Evolutionary conservation across 176 grass and related monocot genomes (phyloP).

Genomic region (barley (Hordeum vulgare)): MorexV3_pseudomolecules_assembly NC_058524.1:604431196-604431695

Average conservation of each 20-base stretch:
- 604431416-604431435: neutral
- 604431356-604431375: neutral
- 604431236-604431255: neutral
- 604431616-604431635: neutral
- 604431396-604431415: neutral
- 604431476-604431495: neutral
- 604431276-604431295: constrained; percentile 3
- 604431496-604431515: constrained; percentile 2
- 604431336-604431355: neutral
- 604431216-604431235: neutral
- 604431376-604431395: neutral
- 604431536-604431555: constrained; percentile 1
- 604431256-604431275: neutral
- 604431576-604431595: constrained; percentile 8
- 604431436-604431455: neutral
- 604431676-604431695: constrained; percentile 77
- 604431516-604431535: neutral
- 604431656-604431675: constrained; percentile 45
- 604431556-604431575: neutral
- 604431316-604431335: neutral
- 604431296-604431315: neutral
- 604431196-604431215: neutral
- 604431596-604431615: constrained; percentile 5
- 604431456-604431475: neutral
- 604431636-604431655: constrained; percentile 1